Evolutionary conservation across 306 rosid species (phyloP).

Genomic region (Rosa persica): DNA sequence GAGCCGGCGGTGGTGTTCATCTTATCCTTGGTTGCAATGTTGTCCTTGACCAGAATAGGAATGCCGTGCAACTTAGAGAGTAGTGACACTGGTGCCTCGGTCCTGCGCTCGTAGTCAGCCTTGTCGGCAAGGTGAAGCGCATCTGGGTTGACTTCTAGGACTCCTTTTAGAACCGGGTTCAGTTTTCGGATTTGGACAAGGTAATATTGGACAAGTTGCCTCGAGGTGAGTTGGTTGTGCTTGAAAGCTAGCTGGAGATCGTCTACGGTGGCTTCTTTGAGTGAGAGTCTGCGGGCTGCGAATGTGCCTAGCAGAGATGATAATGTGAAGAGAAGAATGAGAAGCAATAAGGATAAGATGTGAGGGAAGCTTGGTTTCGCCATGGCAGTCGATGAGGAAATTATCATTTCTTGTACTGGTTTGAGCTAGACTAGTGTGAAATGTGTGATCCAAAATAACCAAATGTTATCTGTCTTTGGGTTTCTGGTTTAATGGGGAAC

Average conservation of each 20-base stretch:
- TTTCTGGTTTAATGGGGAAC: neutral
- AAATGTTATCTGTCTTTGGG: neutral
- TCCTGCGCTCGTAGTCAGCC: conserved; percentile 51
- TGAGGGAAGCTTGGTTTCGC: neutral
- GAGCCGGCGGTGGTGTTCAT: conserved; percentile 65
- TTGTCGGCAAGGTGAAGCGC: conserved; percentile 53
- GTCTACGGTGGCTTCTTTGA: conserved; percentile 50
- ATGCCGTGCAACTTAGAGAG: conserved; percentile 48
- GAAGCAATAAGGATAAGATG: neutral
- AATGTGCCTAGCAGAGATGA: conserved; percentile 4
- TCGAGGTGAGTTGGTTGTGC: conserved; percentile 39
- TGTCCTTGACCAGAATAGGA: conserved; percentile 64
- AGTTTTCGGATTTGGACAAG: conserved; percentile 33
- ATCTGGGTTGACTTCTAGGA: conserved; percentile 72
- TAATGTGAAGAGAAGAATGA: neutral
- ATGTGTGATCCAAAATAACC: neutral
- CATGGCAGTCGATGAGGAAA: neutral
- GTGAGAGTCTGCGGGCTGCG: conserved; percentile 23
- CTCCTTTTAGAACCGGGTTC: conserved; percentile 55
- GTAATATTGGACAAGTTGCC: conserved; percentile 49
- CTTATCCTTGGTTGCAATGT: conserved; percentile 52
- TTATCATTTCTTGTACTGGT: neutral
- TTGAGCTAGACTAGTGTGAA: neutral
- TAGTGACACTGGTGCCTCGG: neutral
- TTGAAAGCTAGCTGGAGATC: conserved; percentile 52